Evolutionary conservation across 768 basidiomycete species (phyloP).

Genomic region (Boletus sp.): DNA sequence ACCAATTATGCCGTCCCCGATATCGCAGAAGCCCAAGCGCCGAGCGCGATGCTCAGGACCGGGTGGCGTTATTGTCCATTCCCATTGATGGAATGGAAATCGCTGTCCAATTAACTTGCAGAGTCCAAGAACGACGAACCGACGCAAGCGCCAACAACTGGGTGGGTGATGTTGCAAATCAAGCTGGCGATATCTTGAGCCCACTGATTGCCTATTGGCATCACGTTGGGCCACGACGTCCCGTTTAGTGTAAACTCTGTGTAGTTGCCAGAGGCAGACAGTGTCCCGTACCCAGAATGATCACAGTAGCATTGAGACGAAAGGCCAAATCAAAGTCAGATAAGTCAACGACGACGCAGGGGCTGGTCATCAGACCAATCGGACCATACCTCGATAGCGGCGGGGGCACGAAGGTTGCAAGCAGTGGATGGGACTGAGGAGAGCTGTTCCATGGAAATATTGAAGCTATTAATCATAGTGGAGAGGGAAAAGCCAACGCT

Average conservation of each 20-base stretch:
- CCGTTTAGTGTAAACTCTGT: constrained; percentile 15
- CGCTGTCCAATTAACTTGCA: not conserved
- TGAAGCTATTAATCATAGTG: constrained; percentile 14
- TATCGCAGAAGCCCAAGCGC: constrained; percentile 3
- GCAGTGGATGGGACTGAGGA: constrained; percentile 11
- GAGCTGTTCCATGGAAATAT: constrained; percentile 12
- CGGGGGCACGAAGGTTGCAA: not conserved
- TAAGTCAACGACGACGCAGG: not conserved
- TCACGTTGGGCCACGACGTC: constrained; percentile 12
- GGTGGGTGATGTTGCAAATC: constrained; percentile 5
- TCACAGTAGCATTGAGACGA: constrained; percentile 10
- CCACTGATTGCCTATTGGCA: constrained; percentile 9
- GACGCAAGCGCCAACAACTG: not conserved
- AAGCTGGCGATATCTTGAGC: constrained; percentile 16
- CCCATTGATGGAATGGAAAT: fast-evolving
- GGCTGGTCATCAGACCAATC: constrained; percentile 6
- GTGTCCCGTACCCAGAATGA: constrained; percentile 3
- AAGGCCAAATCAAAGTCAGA: not conserved
- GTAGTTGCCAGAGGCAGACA: constrained; percentile 5
- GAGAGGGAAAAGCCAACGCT: not conserved
- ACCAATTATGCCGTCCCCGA: fast-evolving
- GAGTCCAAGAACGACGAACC: constrained; percentile 5
- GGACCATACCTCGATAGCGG: not conserved
- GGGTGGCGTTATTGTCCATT: not conserved
- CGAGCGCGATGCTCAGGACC: constrained; percentile 3